Evolutionary conservation across 106 monocot genomes (phyloP), one percentile per base, ranked within the genome.

Genomic region (Chionographis japonica): DNA sequence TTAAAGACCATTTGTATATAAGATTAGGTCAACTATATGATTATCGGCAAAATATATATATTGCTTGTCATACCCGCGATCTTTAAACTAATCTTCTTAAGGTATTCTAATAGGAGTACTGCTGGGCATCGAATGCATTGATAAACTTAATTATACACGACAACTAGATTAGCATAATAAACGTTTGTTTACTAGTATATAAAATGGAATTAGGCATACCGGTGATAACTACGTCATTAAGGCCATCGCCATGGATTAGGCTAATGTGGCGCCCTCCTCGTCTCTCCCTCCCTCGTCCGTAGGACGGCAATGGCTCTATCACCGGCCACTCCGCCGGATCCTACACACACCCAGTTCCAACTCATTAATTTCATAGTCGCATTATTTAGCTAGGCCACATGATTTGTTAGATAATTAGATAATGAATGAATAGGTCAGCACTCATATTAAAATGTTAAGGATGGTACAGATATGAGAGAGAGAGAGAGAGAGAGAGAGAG

Each of bases 281-380:
- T 60, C 89, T 86, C 86, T 95, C 95, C 52, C 95, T 84, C n/a
- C 95, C 95, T 10, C 88, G 73, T 41, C 95, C 91, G 65, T 95
- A 95, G n/a, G 95, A 91, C 7, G 86, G 86, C 81, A 92, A 84
- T 58, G 84, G 81, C 65, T 88, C 86, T 58, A 94, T 83, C 65
- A 94, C 36, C 38, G 90, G 94, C 94, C 94, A 94, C 27, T 94
- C 94, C 62, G 78, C 49, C 12, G 77, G 81, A 64, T 94, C 90
- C 94, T 94, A 66, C 53, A 77, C 54, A 51, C 40, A 67, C 42
- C 4, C 42, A 60, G 49, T 12, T 42, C 1, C 20, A 70, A 38
- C 40, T 20, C 4, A n/a, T n/a, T 27, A 0, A 15, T 18, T 46
- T 50, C 39, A 18, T 20, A 40, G 39, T 59, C 13, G 6, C 68